A percentile compares a stretch with the other conserved stretches of the same genome.
phyloP scores from a whole-genome alignment of 139 green algal genomes.

The Monoraphidium neglectum region DNA sequence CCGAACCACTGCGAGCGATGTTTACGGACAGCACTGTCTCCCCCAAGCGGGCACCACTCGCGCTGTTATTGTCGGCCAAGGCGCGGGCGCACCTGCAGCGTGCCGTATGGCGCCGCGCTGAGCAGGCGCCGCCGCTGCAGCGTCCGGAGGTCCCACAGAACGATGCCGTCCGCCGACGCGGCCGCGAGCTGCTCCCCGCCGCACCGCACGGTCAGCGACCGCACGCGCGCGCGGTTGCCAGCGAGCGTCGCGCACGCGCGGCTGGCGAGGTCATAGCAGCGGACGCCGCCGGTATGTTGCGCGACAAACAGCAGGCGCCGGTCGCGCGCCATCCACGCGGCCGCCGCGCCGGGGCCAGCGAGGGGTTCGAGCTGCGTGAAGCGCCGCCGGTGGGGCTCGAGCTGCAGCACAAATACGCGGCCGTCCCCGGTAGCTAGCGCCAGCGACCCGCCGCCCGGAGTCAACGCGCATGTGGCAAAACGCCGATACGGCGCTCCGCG shows the following conservation, averaged over 20 bases:
- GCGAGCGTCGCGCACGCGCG: slow-evolving; percentile 4
- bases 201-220: neutral
- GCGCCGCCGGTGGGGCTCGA: slow-evolving; percentile 11
- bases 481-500: too few relatives aligned
- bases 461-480: too few relatives aligned
- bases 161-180: slow-evolving; percentile 10
- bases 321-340: slow-evolving; percentile 20
- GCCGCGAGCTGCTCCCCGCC: slow-evolving; percentile 28
- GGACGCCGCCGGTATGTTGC: neutral
- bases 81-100: too few relatives aligned
- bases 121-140: neutral
- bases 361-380: slow-evolving; percentile 7
- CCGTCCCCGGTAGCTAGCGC: neutral
- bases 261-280: slow-evolving; percentile 14
- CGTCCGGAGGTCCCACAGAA: slow-evolving; percentile 14
- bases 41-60: too few relatives aligned
- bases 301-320: slow-evolving; percentile 25
- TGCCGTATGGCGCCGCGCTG: too few relatives aligned
- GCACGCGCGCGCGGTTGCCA: slow-evolving; percentile 4
- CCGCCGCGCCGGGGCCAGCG: neutral
- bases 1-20: too few relatives aligned
- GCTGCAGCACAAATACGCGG: slow-evolving; percentile 17
- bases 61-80: too few relatives aligned
- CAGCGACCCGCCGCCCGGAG: too few relatives aligned
- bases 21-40: too few relatives aligned